These are phyloP conservation scores for Gossypium ekmanianum DNA, from an alignment of 345 rosid species.

Conservation along the genomic window DNA sequence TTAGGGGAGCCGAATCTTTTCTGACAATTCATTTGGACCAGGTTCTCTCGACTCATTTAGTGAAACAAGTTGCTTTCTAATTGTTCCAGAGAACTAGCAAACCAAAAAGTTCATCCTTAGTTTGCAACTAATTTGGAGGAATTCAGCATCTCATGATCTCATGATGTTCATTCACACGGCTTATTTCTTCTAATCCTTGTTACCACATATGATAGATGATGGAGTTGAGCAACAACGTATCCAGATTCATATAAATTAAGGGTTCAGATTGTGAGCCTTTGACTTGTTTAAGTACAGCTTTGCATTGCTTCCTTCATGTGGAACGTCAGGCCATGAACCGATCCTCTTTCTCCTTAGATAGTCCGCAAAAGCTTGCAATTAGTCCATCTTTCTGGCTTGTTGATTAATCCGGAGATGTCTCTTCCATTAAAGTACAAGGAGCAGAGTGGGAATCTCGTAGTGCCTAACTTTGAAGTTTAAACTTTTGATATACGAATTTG, in stretches of 20 bases:
- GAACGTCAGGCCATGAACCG: background rate
- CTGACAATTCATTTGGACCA: too few relatives aligned
- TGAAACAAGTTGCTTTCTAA: too few relatives aligned
- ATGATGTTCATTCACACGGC: background rate
- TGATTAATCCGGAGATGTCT: background rate
- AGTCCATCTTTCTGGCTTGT: background rate
- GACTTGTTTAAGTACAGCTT: background rate
- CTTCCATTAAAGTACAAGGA: background rate
- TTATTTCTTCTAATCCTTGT: background rate
- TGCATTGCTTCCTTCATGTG: background rate
- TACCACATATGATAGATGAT: background rate
- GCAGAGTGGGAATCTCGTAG: background rate
- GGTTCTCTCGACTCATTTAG: too few relatives aligned
- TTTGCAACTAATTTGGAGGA: constrained; percentile 1
- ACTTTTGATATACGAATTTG: background rate
- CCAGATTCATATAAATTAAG: background rate
- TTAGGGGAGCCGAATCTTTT: too few relatives aligned
- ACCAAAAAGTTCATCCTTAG: background rate
- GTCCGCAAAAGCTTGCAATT: background rate
- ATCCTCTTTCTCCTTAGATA: background rate
- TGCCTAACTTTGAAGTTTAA: background rate
- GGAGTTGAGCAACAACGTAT: background rate
- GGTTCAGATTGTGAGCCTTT: background rate
- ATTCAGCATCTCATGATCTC: background rate
- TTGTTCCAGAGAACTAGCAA: too few relatives aligned